Percentiles rank a stretch among this genome's conserved stretches.
Evolutionary conservation across 306 rosid genomes (phyloP).

Genomic region (Pterocarpus santalinus): DNA sequence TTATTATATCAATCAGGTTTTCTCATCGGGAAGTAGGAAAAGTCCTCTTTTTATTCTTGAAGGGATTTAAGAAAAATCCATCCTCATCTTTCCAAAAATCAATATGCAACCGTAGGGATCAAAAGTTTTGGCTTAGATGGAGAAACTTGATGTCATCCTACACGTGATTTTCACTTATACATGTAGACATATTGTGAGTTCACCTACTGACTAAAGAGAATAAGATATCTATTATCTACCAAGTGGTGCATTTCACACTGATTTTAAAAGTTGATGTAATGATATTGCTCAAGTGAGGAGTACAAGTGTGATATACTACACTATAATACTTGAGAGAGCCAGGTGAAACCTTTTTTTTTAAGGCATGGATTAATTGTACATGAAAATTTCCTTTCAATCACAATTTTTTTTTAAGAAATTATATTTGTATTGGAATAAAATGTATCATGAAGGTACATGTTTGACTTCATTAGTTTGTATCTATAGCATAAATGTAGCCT

Average conservation of each 20-base stretch:
- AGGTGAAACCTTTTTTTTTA: neutral
- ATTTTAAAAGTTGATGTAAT: neutral
- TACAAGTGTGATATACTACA: too few relatives aligned
- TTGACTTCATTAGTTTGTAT: too few relatives aligned
- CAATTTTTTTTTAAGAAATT: too few relatives aligned
- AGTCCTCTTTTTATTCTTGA: slow-evolving; percentile 65
- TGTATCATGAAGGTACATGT: too few relatives aligned
- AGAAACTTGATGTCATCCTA: slow-evolving; percentile 71
- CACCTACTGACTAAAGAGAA: too few relatives aligned
- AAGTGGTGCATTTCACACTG: too few relatives aligned
- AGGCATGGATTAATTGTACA: too few relatives aligned
- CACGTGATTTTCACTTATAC: slow-evolving; percentile 56
- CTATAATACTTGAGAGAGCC: neutral
- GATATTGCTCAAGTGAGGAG: neutral
- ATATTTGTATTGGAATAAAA: too few relatives aligned
- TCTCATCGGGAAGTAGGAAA: slow-evolving; percentile 57
- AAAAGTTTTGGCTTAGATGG: slow-evolving; percentile 65
- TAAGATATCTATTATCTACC: too few relatives aligned
- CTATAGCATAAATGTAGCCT: too few relatives aligned
- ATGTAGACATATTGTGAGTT: too few relatives aligned
- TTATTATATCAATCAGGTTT: slow-evolving; percentile 69
- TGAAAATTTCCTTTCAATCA: too few relatives aligned
- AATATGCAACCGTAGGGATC: slow-evolving; percentile 50
- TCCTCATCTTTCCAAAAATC: slow-evolving; percentile 43
- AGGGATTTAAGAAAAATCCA: slow-evolving; percentile 57